Evolutionary conservation across 83 land plant species (phyloP).

Genomic region (Thuja plicata): DNA sequence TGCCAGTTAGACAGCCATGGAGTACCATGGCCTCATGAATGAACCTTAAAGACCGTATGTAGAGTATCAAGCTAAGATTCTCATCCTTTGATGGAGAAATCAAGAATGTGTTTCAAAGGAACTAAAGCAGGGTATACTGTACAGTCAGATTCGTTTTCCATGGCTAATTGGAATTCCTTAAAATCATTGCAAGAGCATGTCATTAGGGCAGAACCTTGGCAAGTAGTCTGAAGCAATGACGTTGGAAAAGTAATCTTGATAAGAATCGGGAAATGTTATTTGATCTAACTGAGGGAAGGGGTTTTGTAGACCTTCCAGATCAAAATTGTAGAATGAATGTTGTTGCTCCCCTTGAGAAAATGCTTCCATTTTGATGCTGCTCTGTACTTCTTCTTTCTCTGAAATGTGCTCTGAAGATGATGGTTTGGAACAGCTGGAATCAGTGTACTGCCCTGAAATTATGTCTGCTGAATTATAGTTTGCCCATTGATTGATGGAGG

Average conservation of each 20-base stretch:
- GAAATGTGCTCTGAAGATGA: not conserved
- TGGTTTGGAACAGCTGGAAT: conserved; percentile 17
- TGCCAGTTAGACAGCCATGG: not conserved
- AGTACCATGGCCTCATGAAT: not conserved
- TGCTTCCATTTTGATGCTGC: conserved; percentile 9
- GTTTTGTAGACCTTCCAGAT: conserved; percentile 15
- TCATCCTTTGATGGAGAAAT: not conserved
- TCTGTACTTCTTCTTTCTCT: conserved; percentile 16
- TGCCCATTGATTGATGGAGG: not conserved
- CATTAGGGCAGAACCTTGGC: not conserved
- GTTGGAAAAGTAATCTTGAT: not conserved
- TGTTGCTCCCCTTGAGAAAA: not conserved
- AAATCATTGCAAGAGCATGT: not conserved
- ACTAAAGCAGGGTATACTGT: not conserved
- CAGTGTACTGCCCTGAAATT: conserved; percentile 4
- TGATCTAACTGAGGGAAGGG: conserved; percentile 10
- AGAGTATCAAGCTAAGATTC: not conserved
- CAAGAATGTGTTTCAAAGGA: not conserved
- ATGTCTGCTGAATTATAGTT: not conserved
- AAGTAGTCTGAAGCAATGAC: not conserved
- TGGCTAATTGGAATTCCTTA: not conserved
- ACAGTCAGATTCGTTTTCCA: not conserved
- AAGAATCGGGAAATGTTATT: not conserved
- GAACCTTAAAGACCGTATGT: not conserved
- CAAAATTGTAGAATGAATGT: not conserved